These are phyloP conservation scores for Cryptococcus wingfieldii DNA, from an alignment of 1,284 basidiomycete genomes.

Conservation along the genomic window DNA sequence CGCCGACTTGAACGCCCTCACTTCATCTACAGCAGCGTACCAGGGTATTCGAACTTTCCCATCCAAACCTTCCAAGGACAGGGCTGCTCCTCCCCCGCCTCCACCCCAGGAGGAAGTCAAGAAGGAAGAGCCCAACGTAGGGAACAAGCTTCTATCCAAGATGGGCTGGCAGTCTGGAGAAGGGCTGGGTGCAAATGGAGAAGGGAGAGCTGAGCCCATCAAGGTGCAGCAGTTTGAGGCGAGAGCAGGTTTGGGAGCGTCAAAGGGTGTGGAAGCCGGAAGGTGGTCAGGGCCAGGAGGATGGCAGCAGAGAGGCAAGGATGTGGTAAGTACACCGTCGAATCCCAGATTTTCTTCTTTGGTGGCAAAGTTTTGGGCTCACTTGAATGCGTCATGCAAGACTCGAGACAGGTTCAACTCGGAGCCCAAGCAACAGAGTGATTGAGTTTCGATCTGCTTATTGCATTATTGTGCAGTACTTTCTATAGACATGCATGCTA, in stretches of 20 bases:
- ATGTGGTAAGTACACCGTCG: conserved; percentile 30
- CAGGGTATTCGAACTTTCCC: conserved; percentile 3
- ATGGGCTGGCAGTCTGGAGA: conserved; percentile 92
- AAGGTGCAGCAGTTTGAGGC: conserved; percentile 76
- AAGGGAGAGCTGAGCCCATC: conserved; percentile 82
- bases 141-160: conserved; percentile 85
- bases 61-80: conserved; percentile 46
- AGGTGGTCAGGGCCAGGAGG: conserved; percentile 58
- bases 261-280: conserved; percentile 76
- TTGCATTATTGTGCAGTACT: too few species aligned
- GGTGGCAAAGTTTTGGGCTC: neutral
- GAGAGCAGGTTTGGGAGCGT: conserved; percentile 79
- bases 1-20: neutral
- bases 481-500: too few species aligned
- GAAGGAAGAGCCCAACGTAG: conserved; percentile 73
- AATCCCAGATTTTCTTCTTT: neutral
- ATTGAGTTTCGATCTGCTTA: too few species aligned
- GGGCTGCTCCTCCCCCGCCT: conserved; percentile 56
- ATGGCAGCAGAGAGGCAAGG: conserved; percentile 34
- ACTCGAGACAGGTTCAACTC: conserved; percentile 1
- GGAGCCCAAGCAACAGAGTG: neutral
- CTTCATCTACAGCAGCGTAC: neutral
- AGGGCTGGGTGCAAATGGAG: conserved; percentile 73
- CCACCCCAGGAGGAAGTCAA: conserved; percentile 63
- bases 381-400: neutral